Percentiles rank a stretch among this genome's conserved stretches.
These are phyloP conservation scores for Sugiyamaella sp. DNA, from an alignment of 1,139 yeast genomes.

Conservation along the genomic window DNA sequence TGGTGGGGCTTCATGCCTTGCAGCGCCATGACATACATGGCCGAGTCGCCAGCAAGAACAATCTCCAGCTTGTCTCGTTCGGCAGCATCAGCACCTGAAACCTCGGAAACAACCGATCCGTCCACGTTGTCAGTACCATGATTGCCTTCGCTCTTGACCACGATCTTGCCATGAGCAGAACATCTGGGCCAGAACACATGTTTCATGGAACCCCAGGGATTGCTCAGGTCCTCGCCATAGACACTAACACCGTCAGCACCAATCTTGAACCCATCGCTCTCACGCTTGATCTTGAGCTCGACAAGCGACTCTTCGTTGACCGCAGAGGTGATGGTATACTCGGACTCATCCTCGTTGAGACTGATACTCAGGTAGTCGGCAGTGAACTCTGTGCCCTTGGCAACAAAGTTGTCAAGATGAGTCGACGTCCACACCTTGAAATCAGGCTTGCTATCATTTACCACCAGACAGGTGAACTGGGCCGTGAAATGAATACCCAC, in stretches of 20 bases:
- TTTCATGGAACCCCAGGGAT: conserved; percentile 98
- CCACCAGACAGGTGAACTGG: conserved; percentile 87
- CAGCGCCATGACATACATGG: conserved; percentile 96
- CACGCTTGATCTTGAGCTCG: conserved; percentile 64
- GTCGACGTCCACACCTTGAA: conserved; percentile 84
- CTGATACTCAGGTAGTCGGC: conserved; percentile 65
- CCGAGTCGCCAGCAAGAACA: conserved; percentile 50
- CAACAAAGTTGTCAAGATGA: conserved; percentile 74
- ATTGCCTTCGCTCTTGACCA: conserved; percentile 44
- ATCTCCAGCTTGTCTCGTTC: conserved; percentile 24
- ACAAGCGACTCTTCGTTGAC: conserved; percentile 76
- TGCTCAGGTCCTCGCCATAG: conserved; percentile 72
- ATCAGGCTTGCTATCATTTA: conserved; percentile 54
- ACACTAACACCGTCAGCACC: conserved; percentile 84
- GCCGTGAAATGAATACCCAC: conserved; percentile 91
- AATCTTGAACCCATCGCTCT: conserved; percentile 79
- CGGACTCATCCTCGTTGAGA: conserved; percentile 56
- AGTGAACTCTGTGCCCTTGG: conserved; percentile 77
- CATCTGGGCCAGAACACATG: conserved; percentile 97
- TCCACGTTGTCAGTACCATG: conserved; percentile 31
- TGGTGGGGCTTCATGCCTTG: conserved; percentile 99
- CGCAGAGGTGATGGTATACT: conserved; percentile 62
- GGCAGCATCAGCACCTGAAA: conserved; percentile 34
- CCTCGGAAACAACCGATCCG: conserved; percentile 24
- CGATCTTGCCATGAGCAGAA: conserved; percentile 62